Conservation (phyloP, 768 basidiomycete genomes). For the Mycena floridula region DNA sequence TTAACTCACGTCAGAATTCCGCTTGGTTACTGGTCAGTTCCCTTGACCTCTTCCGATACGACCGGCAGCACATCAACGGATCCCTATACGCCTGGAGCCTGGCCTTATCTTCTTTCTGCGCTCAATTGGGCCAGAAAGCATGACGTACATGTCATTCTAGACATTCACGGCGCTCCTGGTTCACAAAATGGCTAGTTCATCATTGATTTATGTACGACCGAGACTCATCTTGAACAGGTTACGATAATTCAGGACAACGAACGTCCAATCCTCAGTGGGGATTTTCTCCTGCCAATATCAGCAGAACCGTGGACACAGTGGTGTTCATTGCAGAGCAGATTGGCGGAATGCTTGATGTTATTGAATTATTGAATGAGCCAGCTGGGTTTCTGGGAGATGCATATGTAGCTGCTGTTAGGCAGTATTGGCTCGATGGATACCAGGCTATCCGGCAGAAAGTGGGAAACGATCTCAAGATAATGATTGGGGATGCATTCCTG, state of each 20-base stretch:
- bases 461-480: conserved; percentile 45
- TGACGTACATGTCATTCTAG: conserved; percentile 64
- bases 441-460: conserved; percentile 44
- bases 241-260: conserved; percentile 71
- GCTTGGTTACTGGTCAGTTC: conserved; percentile 77
- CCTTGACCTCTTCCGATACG: conserved; percentile 49
- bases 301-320: conserved; percentile 53
- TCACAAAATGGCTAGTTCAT: conserved; percentile 26
- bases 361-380: conserved; percentile 69
- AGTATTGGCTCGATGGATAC: conserved; percentile 61
- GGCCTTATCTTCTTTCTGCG: conserved; percentile 59
- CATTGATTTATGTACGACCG: not conserved
- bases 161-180: conserved; percentile 71
- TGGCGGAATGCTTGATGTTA: conserved; percentile 51
- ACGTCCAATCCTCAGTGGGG: conserved; percentile 54
- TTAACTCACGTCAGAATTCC: conserved; percentile 74
- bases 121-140: conserved; percentile 60
- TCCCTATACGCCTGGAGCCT: conserved; percentile 60
- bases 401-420: conserved; percentile 37
- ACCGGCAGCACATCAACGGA: conserved; percentile 24
- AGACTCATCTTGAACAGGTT: conserved; percentile 30
- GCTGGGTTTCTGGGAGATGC: conserved; percentile 43
- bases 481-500: conserved; percentile 70
- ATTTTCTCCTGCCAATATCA: conserved; percentile 38
- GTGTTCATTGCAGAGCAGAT: conserved; percentile 46